Percentiles rank a stretch among this genome's conserved stretches.
Conservation (phyloP, 331 rosid genomes). For the Spiraea crenata region DNA sequence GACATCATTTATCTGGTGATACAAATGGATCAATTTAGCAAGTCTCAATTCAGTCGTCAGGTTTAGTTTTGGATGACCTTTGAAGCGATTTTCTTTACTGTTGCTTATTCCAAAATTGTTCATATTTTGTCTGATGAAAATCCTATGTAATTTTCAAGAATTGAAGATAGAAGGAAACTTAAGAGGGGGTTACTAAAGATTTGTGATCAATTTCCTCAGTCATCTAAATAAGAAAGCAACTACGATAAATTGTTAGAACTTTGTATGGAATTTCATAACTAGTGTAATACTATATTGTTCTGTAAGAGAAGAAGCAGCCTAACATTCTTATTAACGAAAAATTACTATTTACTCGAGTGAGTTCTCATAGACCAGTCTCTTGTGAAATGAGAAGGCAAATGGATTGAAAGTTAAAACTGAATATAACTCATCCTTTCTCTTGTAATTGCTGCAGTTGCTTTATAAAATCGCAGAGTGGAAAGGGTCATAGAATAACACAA, state of each 20-base stretch:
- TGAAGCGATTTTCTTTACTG: background rate
- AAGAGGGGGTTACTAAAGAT: background rate
- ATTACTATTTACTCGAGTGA: background rate
- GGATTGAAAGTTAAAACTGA: background rate
- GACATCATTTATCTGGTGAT: slow-evolving; percentile 24
- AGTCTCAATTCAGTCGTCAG: slow-evolving; percentile 30
- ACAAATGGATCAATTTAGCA: slow-evolving; percentile 21
- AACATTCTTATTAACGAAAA: slow-evolving; percentile 6
- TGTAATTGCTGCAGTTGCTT: slow-evolving; percentile 5
- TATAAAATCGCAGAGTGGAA: slow-evolving; percentile 17
- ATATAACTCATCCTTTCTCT: slow-evolving; percentile 6
- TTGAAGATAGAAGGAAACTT: background rate
- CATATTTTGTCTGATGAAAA: background rate
- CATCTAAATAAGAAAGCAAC: background rate
- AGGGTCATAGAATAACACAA: slow-evolving; percentile 45
- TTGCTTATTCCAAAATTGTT: background rate
- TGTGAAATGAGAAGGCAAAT: background rate
- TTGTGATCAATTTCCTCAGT: background rate
- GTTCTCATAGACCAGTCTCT: background rate
- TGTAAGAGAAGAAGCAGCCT: slow-evolving; percentile 1
- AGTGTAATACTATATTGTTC: background rate
- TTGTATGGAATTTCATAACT: slow-evolving; percentile 1
- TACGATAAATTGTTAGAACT: background rate
- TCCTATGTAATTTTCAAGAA: slow-evolving; percentile 7
- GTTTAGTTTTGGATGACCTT: slow-evolving; percentile 17